Base-by-base conservation (phyloP, 139 green algal genomes). In the Chlorella sp. region DNA sequence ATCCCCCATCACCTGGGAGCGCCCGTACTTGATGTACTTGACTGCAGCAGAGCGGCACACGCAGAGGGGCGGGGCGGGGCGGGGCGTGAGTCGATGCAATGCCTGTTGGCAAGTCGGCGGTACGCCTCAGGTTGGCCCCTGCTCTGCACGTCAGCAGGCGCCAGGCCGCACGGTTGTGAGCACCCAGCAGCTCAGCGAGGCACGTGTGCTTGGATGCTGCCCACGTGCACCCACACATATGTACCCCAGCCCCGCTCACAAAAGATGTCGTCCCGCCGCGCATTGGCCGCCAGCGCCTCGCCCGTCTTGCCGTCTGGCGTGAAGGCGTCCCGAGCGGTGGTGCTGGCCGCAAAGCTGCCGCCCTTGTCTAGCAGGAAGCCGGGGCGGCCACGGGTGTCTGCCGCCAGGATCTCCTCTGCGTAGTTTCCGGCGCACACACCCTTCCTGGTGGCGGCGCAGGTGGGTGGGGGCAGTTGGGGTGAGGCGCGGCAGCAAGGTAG, bases 11-110 rank as follows among this genome's bases (percentile, higher is more conserved):
- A 83, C 77, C 1, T 76, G n/a, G 2, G 22, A 32, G 22, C 9
- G 34, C n/a, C 82, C 83, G 38, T 83, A 83, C 36, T 87, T 87
- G 19, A 56, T 65, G 41, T 87, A 79, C 64, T 84, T 84, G 6
- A 76, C 32, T 16, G 13, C 46, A 60, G 51, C 13, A n/a, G 51
- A 60, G 51, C n/a, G n/a, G n/a, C n/a, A n/a, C n/a, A n/a, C n/a
- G n/a, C n/a, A n/a, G n/a, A n/a, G n/a, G n/a, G n/a, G n/a, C n/a
- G n/a, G n/a, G n/a, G n/a, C n/a, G n/a, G n/a, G n/a, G n/a, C n/a
- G n/a, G n/a, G n/a, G n/a, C n/a, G n/a, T n/a, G n/a, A n/a, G n/a
- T n/a, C n/a, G n/a, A n/a, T n/a, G n/a, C n/a, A n/a, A n/a, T n/a
- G n/a, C n/a, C n/a, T n/a, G n/a, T n/a, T n/a, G n/a, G n/a, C n/a